A percentile compares a stretch with the other conserved stretches of the same genome.
phyloP scores from a whole-genome alignment of 2,329 filamentous ascomycete genomes.

The Colletotrichum scovillei region DNA sequence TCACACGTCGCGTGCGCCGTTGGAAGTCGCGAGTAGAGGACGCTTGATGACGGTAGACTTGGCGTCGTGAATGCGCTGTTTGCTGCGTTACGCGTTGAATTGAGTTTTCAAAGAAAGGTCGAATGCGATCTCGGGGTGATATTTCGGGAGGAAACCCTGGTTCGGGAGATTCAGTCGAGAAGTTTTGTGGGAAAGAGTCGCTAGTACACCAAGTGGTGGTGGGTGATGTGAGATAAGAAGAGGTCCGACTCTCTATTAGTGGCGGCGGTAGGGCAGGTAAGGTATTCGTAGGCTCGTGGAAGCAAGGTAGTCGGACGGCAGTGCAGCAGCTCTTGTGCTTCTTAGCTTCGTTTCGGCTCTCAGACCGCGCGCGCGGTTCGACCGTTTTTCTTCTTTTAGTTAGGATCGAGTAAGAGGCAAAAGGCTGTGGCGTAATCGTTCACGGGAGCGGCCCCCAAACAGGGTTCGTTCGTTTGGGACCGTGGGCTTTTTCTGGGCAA shows the following conservation, averaged over 20 bases:
- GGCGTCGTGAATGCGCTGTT: not conserved
- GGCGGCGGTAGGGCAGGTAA: not conserved
- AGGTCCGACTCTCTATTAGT: not conserved
- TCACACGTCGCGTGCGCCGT: conserved; percentile 8
- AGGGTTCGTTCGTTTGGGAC: conserved; percentile 29
- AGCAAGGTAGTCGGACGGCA: not conserved
- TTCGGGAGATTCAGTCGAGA: not conserved
- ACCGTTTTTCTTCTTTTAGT: conserved; percentile 21
- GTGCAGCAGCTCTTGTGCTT: not conserved
- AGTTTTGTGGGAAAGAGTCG: not conserved
- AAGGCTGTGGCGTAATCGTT: conserved; percentile 7
- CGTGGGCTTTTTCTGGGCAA: not conserved
- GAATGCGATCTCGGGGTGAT: not conserved
- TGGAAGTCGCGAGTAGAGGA: not conserved
- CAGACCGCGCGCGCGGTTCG: conserved; percentile 32
- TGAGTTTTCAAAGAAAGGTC: not conserved
- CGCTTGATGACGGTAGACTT: not conserved
- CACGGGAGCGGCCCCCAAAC: conserved; percentile 4
- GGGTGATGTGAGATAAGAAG: conserved; percentile 1
- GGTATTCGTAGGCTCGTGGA: not conserved
- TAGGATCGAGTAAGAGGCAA: conserved; percentile 2
- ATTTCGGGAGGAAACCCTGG: not conserved
- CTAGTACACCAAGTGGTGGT: not conserved
- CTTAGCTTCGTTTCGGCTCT: conserved; percentile 19
- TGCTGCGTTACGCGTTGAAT: not conserved